Percentiles rank a stretch among this genome's conserved stretches.
phyloP scores from a whole-genome alignment of 2,329 filamentous ascomycete genomes.

The Scorias spongiosa region DNA sequence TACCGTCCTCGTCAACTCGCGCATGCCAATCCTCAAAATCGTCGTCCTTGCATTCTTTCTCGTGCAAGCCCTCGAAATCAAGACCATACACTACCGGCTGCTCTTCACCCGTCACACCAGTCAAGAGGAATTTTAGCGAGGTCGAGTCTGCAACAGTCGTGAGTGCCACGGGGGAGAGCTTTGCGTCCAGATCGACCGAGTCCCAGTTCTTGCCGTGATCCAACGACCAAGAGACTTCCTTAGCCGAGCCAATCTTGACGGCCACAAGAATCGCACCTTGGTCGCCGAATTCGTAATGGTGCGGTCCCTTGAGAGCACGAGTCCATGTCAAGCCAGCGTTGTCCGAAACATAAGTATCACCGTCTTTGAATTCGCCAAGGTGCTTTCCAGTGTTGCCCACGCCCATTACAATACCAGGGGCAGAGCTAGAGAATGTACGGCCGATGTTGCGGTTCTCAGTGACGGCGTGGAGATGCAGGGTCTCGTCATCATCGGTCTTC shows the following conservation, averaged over 20 bases:
- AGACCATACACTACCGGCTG: constrained; percentile 49
- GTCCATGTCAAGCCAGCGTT: constrained; percentile 80
- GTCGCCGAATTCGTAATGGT: constrained; percentile 94
- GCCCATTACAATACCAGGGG: constrained; percentile 85
- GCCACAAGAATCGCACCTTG: constrained; percentile 81
- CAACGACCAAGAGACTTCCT: constrained; percentile 61
- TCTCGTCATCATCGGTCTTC: constrained; percentile 45
- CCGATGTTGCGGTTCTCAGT: constrained; percentile 72
- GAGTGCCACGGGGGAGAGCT: constrained; percentile 56
- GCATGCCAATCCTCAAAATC: constrained; percentile 87
- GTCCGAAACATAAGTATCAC: constrained; percentile 76
- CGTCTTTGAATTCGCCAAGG: constrained; percentile 55
- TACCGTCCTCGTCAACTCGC: constrained; percentile 60
- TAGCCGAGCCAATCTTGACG: constrained; percentile 52
- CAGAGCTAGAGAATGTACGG: constrained; percentile 81
- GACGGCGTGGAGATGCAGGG: constrained; percentile 81
- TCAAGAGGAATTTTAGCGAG: constrained; percentile 74
- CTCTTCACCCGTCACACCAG: constrained; percentile 42
- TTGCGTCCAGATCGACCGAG: constrained; percentile 50
- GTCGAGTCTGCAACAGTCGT: constrained; percentile 89
- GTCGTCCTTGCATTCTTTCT: constrained; percentile 57
- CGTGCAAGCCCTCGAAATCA: constrained; percentile 69
- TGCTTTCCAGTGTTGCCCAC: constrained; percentile 75
- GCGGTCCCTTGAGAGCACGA: constrained; percentile 57
- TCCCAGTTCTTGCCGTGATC: constrained; percentile 83